Conservation (phyloP, 805 yeast species). For the Ogataea glucozyma region DNA sequence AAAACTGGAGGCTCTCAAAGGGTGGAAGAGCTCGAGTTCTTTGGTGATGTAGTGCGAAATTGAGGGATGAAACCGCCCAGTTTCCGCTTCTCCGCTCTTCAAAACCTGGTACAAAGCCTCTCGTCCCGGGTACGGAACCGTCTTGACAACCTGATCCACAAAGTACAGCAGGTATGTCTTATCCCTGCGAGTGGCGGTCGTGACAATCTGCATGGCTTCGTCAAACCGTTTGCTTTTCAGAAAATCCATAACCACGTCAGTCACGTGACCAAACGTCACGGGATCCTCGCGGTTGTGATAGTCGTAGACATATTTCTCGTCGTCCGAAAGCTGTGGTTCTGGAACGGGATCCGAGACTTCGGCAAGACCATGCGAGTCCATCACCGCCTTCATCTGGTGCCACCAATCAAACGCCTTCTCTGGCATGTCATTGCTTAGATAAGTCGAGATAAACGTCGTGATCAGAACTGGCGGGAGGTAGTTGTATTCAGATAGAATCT, state of each 20-base stretch:
- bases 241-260: slow-evolving; percentile 27
- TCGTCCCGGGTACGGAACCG: slow-evolving; percentile 25
- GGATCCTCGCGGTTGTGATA: slow-evolving; percentile 34
- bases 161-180: slow-evolving; percentile 25
- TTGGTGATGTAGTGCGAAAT: slow-evolving; percentile 20
- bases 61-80: slow-evolving; percentile 17
- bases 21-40: slow-evolving; percentile 17
- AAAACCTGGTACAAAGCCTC: slow-evolving; percentile 26
- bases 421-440: slow-evolving; percentile 29
- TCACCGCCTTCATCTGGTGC: slow-evolving; percentile 27
- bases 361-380: slow-evolving; percentile 30
- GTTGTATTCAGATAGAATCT: slow-evolving; percentile 32
- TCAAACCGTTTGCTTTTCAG: slow-evolving; percentile 22
- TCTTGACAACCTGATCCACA: slow-evolving; percentile 16
- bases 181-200: slow-evolving; percentile 24
- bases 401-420: slow-evolving; percentile 38
- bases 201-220: slow-evolving; percentile 24
- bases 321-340: slow-evolving; percentile 25
- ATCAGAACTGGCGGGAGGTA: slow-evolving; percentile 41
- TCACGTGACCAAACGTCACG: slow-evolving; percentile 29
- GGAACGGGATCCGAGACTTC: slow-evolving; percentile 19
- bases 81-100: slow-evolving; percentile 6
- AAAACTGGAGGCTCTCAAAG: slow-evolving; percentile 14
- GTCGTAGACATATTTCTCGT: slow-evolving; percentile 24
- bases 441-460: slow-evolving; percentile 37